Evolutionary conservation across 1,284 basidiomycete genomes (phyloP).

Genomic region (Uromyces viciae-fabae): DNA sequence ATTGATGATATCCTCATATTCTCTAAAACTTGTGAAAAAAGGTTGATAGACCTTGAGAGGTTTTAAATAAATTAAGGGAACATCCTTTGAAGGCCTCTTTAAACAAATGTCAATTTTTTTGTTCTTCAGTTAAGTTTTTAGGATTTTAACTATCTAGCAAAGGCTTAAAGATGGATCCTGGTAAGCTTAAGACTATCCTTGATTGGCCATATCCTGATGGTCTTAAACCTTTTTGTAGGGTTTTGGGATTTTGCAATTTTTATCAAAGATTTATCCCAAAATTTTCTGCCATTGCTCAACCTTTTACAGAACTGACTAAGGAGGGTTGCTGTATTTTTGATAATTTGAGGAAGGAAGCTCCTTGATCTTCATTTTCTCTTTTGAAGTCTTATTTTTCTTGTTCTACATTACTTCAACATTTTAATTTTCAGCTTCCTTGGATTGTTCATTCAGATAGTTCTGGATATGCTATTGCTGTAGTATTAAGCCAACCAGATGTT

Average conservation of each 20-base stretch:
- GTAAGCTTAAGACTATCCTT: neutral
- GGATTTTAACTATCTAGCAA: neutral
- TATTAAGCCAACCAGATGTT: neutral
- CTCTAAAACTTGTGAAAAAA: neutral
- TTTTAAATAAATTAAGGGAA: neutral
- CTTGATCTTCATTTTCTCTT: neutral
- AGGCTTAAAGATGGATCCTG: neutral
- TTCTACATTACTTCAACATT: neutral
- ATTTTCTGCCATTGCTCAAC: neutral
- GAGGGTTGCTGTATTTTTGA: neutral
- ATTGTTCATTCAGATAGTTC: neutral
- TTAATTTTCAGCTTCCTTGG: neutral
- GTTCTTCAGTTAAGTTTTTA: constrained; percentile 1
- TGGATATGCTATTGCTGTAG: neutral
- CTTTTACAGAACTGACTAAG: neutral
- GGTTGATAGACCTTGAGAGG: neutral
- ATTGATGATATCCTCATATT: neutral
- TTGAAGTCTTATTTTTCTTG: neutral
- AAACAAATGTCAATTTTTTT: neutral
- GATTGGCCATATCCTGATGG: neutral
- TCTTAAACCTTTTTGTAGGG: neutral
- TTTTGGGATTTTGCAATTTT: constrained; percentile 18
- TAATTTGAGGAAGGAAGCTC: neutral
- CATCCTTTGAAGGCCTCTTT: neutral
- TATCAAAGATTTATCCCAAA: constrained; percentile 3